Conservation (phyloP, 768 basidiomycete species). For the Cyathus striatus region DNA sequence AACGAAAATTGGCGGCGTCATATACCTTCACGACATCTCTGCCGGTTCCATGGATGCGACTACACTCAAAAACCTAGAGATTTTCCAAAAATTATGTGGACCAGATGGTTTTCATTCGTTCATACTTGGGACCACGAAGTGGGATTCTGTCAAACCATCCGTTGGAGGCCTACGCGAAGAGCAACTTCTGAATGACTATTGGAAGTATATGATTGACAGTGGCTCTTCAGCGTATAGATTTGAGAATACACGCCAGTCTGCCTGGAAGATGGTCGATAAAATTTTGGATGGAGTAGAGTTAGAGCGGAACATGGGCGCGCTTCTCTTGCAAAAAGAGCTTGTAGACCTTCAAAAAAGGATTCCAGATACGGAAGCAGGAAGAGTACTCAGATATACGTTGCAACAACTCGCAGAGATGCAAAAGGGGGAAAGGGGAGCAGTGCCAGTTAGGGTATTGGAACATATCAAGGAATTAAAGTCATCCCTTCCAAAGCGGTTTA, state of each 20-base stretch:
- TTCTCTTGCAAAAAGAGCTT: constrained; percentile 13
- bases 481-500: too few species aligned
- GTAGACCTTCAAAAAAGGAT: constrained; percentile 17
- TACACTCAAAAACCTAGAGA: too few species aligned
- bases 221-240: constrained; percentile 11
- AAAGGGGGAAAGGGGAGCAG: background rate
- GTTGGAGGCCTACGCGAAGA: constrained; percentile 12
- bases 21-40: too few species aligned
- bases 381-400: constrained; percentile 3
- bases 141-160: too few species aligned
- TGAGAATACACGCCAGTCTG: constrained; percentile 8
- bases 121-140: too few species aligned
- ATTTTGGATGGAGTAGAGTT: too few species aligned
- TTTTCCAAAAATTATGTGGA: too few species aligned
- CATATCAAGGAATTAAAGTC: too few species aligned
- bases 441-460: too few species aligned
- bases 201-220: constrained; percentile 7
- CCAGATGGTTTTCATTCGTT: too few species aligned
- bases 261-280: constrained; percentile 14
- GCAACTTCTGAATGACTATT: constrained; percentile 12
- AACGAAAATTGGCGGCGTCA: too few species aligned
- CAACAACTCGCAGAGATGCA: constrained; percentile 7
- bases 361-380: constrained; percentile 24
- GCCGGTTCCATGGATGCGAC: too few species aligned
- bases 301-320: background rate